Percentiles rank a stretch among this genome's conserved stretches.
Evolutionary conservation across 768 basidiomycete genomes (phyloP).

Genomic region (Boletus pseudo-olivaceus): DNA sequence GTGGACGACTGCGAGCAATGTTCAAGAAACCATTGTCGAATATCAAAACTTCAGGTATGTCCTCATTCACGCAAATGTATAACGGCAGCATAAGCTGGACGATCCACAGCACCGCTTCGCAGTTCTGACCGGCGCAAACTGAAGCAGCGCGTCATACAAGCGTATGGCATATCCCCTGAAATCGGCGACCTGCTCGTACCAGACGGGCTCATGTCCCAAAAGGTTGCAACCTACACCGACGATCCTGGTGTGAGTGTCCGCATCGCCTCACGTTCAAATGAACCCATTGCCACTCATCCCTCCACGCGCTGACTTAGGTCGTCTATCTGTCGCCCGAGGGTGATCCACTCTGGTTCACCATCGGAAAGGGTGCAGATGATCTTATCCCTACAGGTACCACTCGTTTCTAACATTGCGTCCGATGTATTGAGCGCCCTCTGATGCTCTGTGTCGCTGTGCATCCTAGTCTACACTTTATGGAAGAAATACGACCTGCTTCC

Average conservation of each 20-base stretch:
- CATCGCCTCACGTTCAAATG: not conserved
- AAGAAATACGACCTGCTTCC: slow-evolving; percentile 68
- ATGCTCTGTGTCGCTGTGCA: not conserved
- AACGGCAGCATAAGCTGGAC: not conserved
- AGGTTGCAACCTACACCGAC: slow-evolving; percentile 60
- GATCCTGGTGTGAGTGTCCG: slow-evolving; percentile 54
- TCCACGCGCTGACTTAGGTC: slow-evolving; percentile 38
- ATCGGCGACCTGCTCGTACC: slow-evolving; percentile 70
- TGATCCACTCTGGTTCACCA: slow-evolving; percentile 75
- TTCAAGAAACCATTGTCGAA: slow-evolving; percentile 75
- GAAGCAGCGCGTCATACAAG: slow-evolving; percentile 50
- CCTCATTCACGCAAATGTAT: not conserved
- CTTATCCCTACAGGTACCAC: slow-evolving; percentile 65
- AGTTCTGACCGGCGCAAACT: slow-evolving; percentile 73
- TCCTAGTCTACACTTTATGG: slow-evolving; percentile 72
- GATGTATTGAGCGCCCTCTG: not conserved
- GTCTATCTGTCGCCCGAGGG: slow-evolving; percentile 62
- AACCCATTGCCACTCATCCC: not conserved
- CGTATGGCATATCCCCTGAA: slow-evolving; percentile 49
- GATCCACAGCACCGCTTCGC: slow-evolving; percentile 53
- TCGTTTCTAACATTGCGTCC: not conserved
- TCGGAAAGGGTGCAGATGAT: slow-evolving; percentile 64
- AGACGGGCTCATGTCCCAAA: slow-evolving; percentile 64
- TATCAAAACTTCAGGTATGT: slow-evolving; percentile 60
- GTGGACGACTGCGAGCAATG: slow-evolving; percentile 37